Evolutionary conservation across 2,329 filamentous ascomycete species (phyloP), one percentile per base, ranked within the genome.

Genomic region (Penicillium sp.): DNA sequence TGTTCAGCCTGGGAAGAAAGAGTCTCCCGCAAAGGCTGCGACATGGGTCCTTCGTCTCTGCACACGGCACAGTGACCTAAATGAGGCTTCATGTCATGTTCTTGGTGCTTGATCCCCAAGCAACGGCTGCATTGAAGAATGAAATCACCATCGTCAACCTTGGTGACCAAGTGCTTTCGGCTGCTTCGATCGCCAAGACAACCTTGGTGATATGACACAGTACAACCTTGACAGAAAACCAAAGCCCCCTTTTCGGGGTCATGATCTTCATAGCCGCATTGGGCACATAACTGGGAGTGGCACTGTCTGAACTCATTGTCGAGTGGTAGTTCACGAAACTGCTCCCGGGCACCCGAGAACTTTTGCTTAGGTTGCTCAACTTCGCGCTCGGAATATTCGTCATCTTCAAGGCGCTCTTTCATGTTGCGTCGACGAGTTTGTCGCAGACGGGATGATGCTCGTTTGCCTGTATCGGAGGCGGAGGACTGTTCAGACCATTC

Each of bases 211-310:
- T 91, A 96, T 0, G 89, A 83, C 48, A 88, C 80, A 2, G 88
- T 91, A 72, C 94, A 99, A 31, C 94, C 94, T 76, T 99, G 95
- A 66, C 94, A 99, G 69, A 88, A 87, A 35, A 99, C 83, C 25
- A 99, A 79, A 40, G 84, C 80, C 0, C 90, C 91, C 69, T 87
- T 88, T 57, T 80, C 82, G 1, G 77, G 73, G 23, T 81, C 78
- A 48, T 83, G 78, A 9, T 83, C 82, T 17, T 73, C 75, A n/a
- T 78, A 75, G 48, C 76, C 78, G 70, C 94, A 99, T 3, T 86
- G 82, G 64, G 90, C 87, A 72, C 94, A 99, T 8, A 78, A 79
- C 41, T 84, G 79, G 47, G 82, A 84, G 73, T 99, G 94, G 12
- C 84, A 82, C 23, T 81, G 77, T 54, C 83, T 82, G 73, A 99